Percentiles rank a stretch among this genome's conserved stretches.
Evolutionary conservation across 306 rosid genomes (phyloP).

Genomic region (Ammopiptanthus mongolicus): DNA sequence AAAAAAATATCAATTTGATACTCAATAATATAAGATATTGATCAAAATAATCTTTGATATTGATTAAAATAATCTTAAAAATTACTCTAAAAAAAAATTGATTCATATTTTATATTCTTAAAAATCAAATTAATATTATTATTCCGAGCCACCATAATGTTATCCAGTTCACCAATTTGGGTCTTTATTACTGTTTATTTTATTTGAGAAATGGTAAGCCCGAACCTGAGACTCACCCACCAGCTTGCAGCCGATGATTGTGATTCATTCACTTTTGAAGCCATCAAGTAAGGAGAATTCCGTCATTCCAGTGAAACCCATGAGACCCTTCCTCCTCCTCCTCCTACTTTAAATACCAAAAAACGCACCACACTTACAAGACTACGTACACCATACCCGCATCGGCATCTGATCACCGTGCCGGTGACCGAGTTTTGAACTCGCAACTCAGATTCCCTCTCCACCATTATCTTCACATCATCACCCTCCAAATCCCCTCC

Average conservation of each 20-base stretch:
- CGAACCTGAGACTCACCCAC: neutral
- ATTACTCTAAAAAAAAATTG: too few relatives aligned
- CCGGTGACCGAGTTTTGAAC: constrained; percentile 30
- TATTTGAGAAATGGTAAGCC: neutral
- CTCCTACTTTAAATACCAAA: constrained; percentile 25
- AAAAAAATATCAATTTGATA: too few relatives aligned
- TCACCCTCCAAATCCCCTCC: neutral
- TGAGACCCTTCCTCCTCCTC: neutral
- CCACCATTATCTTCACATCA: neutral
- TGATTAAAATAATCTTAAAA: too few relatives aligned
- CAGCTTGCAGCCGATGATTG: neutral
- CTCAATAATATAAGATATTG: too few relatives aligned
- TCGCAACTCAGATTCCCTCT: constrained; percentile 8
- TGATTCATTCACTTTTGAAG: constrained; percentile 22
- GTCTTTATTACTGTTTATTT: too few relatives aligned
- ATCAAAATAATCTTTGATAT: too few relatives aligned
- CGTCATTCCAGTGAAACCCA: constrained; percentile 11
- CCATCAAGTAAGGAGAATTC: neutral
- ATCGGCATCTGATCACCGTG: neutral
- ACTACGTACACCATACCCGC: neutral
- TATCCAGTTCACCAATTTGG: too few relatives aligned
- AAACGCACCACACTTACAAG: neutral
- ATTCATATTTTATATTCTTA: too few relatives aligned
- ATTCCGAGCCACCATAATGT: too few relatives aligned
- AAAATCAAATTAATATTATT: too few relatives aligned